A percentile compares a stretch with the other conserved stretches of the same genome.
phyloP scores from a whole-genome alignment of 257 asterid species.

The Linaria vulgaris region DNA sequence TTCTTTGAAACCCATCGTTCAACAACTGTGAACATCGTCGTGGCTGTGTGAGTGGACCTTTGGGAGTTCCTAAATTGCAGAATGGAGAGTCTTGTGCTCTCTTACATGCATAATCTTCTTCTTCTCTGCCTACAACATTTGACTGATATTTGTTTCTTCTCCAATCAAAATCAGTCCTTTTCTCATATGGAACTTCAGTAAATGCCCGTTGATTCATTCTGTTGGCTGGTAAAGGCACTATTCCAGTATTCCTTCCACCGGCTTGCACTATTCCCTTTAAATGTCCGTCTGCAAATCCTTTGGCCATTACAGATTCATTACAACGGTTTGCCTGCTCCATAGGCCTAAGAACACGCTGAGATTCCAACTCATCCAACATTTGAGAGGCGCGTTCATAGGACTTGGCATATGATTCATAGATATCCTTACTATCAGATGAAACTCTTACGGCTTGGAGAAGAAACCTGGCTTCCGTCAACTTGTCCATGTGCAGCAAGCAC shows the following conservation, averaged over 20 bases:
- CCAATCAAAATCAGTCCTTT: slow-evolving; percentile 11
- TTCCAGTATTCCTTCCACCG: too few relatives aligned
- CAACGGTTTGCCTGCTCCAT: slow-evolving; percentile 14
- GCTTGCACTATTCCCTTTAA: background rate
- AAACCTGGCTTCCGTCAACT: slow-evolving; percentile 71
- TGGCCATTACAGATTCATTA: slow-evolving; percentile 9
- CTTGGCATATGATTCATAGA: slow-evolving; percentile 59
- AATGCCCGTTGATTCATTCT: background rate
- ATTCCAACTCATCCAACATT: slow-evolving; percentile 44
- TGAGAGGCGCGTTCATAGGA: slow-evolving; percentile 56
- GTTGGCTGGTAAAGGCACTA: background rate
- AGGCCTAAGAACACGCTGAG: slow-evolving; percentile 23
- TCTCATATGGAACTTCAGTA: slow-evolving; percentile 4
- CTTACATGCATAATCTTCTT: slow-evolving; percentile 6
- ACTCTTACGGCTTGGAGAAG: slow-evolving; percentile 62
- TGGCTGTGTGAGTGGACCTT: slow-evolving; percentile 38
- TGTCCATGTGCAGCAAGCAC: slow-evolving; percentile 79
- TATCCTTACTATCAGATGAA: slow-evolving; percentile 36
- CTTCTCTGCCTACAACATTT: slow-evolving; percentile 9
- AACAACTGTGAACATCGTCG: slow-evolving; percentile 16
- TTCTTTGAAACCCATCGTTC: slow-evolving; percentile 15
- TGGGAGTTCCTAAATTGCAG: slow-evolving; percentile 15
- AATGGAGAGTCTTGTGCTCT: slow-evolving; percentile 17
- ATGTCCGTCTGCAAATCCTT: slow-evolving; percentile 3
- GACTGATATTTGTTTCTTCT: slow-evolving; percentile 23